Percentiles rank a stretch among this genome's conserved stretches.
These are phyloP conservation scores for Backusella psychrophila DNA, from an alignment of 192 early-diverging fungal species.

Conservation along the genomic window DNA sequence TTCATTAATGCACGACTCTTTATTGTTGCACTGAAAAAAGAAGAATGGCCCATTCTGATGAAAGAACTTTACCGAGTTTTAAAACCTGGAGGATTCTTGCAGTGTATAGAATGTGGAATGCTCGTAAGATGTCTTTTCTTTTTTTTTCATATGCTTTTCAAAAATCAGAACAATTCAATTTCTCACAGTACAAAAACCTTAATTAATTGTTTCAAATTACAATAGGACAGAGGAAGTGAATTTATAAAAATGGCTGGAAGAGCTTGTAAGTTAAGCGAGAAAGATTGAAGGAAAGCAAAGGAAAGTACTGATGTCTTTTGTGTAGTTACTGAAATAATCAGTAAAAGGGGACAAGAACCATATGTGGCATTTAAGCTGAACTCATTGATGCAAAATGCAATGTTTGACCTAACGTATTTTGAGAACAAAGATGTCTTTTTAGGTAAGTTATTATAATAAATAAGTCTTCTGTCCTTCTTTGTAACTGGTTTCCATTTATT, in stretches of 20 bases:
- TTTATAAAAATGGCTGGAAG: not conserved
- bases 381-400: not conserved
- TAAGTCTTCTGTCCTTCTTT: not conserved
- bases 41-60: conserved; percentile 20
- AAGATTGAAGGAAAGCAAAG: not conserved
- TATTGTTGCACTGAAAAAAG: conserved; percentile 18
- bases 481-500: not conserved
- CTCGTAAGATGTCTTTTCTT: not conserved
- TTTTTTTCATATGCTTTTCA: not conserved
- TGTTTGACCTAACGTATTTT: conserved; percentile 1
- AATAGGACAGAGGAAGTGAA: conserved; percentile 16
- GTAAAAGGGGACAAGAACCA: conserved; percentile 15
- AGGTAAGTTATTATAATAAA: conserved; percentile 12
- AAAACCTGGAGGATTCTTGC: conserved; percentile 33
- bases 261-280: not conserved
- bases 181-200: not conserved
- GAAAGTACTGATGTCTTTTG: not conserved
- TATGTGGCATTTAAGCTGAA: conserved; percentile 15
- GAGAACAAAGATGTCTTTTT: conserved; percentile 15
- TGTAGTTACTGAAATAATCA: conserved; percentile 16
- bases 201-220: not conserved
- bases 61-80: conserved; percentile 24
- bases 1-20: conserved; percentile 24
- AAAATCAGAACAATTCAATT: not conserved
- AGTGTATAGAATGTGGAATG: conserved; percentile 17